phyloP scores from a whole-genome alignment of 805 yeast genomes.

The Scheffersomyces coipomensis region DNA sequence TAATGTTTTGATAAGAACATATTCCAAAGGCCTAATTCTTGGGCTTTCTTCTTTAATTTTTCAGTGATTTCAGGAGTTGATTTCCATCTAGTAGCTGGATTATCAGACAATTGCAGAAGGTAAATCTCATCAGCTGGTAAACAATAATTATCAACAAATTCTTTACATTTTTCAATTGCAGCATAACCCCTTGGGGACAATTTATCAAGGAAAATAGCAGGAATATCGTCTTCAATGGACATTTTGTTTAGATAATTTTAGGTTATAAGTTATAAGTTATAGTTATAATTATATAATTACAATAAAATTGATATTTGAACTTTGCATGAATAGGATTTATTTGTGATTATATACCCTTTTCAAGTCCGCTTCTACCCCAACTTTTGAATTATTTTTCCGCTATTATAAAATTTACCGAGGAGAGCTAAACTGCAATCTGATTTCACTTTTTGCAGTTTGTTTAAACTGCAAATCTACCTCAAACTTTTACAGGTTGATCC shows the following conservation, averaged over 20 bases:
- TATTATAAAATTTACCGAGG: no score
- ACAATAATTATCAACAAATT: conserved; percentile 56
- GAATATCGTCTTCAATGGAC: conserved; percentile 31
- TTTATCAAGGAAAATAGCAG: conserved; percentile 37
- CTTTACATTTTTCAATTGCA: conserved; percentile 38
- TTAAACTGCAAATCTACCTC: no score
- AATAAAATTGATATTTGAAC: no score
- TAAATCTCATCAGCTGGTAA: conserved; percentile 54
- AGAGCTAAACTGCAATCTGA: no score
- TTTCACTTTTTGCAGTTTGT: no score
- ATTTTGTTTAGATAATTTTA: conserved; percentile 4
- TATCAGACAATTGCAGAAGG: conserved; percentile 35
- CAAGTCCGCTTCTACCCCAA: no score
- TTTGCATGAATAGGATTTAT: no score
- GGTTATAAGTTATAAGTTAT: no score
- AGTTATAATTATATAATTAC: no score
- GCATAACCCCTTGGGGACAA: conserved; percentile 35
- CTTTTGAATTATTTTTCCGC: no score
- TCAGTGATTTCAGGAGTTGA: conserved; percentile 47
- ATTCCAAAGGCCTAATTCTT: conserved; percentile 57
- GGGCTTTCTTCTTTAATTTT: conserved; percentile 52
- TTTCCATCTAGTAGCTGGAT: conserved; percentile 47
- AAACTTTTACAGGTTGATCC: no score
- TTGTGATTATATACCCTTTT: no score
- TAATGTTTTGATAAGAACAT: conserved; percentile 51